Base-by-base conservation (phyloP, 2,329 filamentous ascomycete genomes). In the Penicillium italicum region DNA sequence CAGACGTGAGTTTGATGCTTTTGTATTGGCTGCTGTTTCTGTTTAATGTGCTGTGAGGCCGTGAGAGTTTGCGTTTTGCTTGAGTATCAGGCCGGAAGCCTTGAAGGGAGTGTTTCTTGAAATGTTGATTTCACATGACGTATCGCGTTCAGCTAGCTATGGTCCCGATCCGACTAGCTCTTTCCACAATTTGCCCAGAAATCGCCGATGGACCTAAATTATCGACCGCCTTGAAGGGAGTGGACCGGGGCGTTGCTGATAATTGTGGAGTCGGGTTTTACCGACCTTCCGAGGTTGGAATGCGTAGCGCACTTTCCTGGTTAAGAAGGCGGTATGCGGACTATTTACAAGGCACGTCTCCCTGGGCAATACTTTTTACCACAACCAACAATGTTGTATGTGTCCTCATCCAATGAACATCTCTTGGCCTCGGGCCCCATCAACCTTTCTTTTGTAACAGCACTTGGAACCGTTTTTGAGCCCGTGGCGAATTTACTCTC, bases 191-290 rank as follows among this genome's bases (percentile, higher is more conserved):
- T 26, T 14, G 22, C 37, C 12, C 20, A 16, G 14, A 24, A 26
- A 43, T 22, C 46, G 76, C 78, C 42, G 78, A n/a, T n/a, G n/a
- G n/a, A 80, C 58, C 64, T 79, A 4, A 77, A 79, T 53, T 80
- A 76, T 58, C 78, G 77, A 2, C 69, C 80, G 11, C 72, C 77
- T 18, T 50, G 78, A 81, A 57, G 76, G 73, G 0, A 80, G 40
- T 28, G 9, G 16, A 80, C 55, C 75, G 80, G 58, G 75, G 75
- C 5, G 68, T 80, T 2, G 69, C 76, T 2, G 77, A 80, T 53
- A 77, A 73, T n/a, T 78, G 79, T 10, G 79, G 78, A 0, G 66
- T 78, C 0, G 79, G 79, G 0, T 78, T 71, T 58, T 78, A 70
- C 65, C 74, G 79, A 41, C 38, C 20, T 41, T 36, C 33, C 33